Percentiles rank a stretch among this genome's conserved stretches.
phyloP scores from a whole-genome alignment of 768 basidiomycete genomes.

The Hygrophoropsis aurantiaca region DNA sequence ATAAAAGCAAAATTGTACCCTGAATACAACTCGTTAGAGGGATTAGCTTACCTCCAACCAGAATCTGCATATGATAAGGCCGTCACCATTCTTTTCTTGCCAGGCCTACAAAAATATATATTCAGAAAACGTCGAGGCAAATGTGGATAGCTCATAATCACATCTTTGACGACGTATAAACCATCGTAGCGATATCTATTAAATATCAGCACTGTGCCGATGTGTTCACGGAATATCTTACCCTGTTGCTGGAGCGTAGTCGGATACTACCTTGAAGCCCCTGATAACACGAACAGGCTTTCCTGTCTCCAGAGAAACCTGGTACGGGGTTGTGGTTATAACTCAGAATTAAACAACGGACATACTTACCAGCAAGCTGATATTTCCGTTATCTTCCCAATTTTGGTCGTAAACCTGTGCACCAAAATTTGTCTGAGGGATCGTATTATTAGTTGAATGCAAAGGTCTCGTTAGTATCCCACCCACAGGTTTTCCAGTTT shows the following conservation, averaged over 20 bases:
- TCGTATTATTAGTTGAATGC: too few relatives aligned
- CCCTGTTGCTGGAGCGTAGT: constrained; percentile 81
- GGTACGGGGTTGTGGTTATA: too few relatives aligned
- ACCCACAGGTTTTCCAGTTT: too few relatives aligned
- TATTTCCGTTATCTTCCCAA: constrained; percentile 14
- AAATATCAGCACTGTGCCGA: not conserved
- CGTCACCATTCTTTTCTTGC: constrained; percentile 65
- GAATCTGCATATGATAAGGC: constrained; percentile 82
- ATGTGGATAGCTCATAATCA: constrained; percentile 22
- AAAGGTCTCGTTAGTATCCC: too few relatives aligned
- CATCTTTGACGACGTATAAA: constrained; percentile 77
- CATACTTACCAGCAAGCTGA: constrained; percentile 19
- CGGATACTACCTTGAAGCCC: constrained; percentile 68
- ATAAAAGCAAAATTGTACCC: not conserved
- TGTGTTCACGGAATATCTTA: constrained; percentile 28
- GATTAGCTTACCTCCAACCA: constrained; percentile 63
- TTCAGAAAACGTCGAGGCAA: not conserved
- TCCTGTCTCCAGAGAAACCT: constrained; percentile 77
- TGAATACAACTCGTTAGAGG: not conserved
- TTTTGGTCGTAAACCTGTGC: constrained; percentile 23
- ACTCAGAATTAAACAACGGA: too few relatives aligned
- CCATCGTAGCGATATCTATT: constrained; percentile 88
- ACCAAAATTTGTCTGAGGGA: constrained; percentile 12
- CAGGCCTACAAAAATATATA: constrained; percentile 51
- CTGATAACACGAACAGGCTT: constrained; percentile 87